Evolutionary conservation across 208 protist species (phyloP).

Genomic region (Crithidia bombi): DNA sequence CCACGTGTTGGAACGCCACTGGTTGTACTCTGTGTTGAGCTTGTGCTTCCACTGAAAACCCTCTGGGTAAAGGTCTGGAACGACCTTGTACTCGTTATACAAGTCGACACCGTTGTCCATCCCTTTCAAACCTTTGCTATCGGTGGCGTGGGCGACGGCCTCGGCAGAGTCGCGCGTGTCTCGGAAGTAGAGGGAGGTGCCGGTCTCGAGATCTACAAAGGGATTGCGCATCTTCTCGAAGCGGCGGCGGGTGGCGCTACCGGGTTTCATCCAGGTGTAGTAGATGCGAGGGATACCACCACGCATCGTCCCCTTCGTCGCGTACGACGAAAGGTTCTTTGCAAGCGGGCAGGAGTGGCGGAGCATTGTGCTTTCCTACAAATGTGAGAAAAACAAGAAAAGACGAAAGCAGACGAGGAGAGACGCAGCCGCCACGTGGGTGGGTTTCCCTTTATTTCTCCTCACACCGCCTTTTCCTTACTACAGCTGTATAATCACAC

Average conservation of each 20-base stretch:
- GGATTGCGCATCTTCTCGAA: conserved; percentile 95
- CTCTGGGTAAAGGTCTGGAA: conserved; percentile 92
- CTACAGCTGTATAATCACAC: too few species aligned
- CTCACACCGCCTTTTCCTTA: too few species aligned
- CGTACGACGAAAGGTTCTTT: conserved; percentile 90
- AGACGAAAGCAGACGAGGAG: not conserved
- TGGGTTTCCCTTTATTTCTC: too few species aligned
- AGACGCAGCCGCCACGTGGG: too few species aligned
- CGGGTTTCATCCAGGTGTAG: conserved; percentile 93
- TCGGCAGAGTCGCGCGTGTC: conserved; percentile 89
- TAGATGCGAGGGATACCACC: conserved; percentile 93
- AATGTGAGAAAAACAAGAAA: not conserved
- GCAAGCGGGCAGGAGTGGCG: conserved; percentile 35
- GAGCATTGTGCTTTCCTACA: conserved; percentile 45
- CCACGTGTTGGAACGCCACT: conserved; percentile 95
- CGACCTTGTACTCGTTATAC: conserved; percentile 94
- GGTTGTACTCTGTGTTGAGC: conserved; percentile 94
- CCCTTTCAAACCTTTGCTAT: conserved; percentile 91
- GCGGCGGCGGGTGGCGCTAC: conserved; percentile 87
- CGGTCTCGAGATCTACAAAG: conserved; percentile 93
- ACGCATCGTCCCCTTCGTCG: conserved; percentile 90
- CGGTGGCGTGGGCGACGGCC: conserved; percentile 85
- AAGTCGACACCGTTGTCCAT: conserved; percentile 92
- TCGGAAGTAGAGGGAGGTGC: conserved; percentile 92
- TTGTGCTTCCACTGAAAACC: conserved; percentile 95